Percentiles rank a stretch among this genome's conserved stretches.
These are phyloP conservation scores for Sporisorium scitamineum DNA, from an alignment of 1,284 basidiomycete species.

Conservation along the genomic window DNA sequence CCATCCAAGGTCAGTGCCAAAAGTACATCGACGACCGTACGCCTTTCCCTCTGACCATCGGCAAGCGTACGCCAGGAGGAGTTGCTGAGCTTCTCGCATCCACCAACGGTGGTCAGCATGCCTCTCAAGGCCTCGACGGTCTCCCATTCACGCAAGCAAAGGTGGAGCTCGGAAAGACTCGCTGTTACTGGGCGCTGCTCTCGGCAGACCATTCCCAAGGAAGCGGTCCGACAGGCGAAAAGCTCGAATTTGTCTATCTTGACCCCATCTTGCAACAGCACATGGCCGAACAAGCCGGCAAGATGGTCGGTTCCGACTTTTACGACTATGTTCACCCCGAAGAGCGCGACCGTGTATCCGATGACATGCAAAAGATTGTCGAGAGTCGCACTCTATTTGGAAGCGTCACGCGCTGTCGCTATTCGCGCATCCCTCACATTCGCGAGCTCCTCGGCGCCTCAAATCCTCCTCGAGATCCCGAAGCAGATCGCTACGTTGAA, in stretches of 20 bases:
- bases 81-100: not conserved
- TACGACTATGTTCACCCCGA: slow-evolving; percentile 90
- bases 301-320: slow-evolving; percentile 80
- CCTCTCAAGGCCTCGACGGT: not conserved
- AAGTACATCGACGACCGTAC: slow-evolving; percentile 31
- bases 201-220: slow-evolving; percentile 36
- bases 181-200: slow-evolving; percentile 57
- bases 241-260: slow-evolving; percentile 85
- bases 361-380: slow-evolving; percentile 82
- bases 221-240: slow-evolving; percentile 57
- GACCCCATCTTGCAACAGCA: slow-evolving; percentile 86
- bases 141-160: slow-evolving; percentile 20
- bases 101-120: not conserved
- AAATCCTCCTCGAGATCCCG: slow-evolving; percentile 70
- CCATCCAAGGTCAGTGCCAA: slow-evolving; percentile 23
- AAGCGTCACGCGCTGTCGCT: slow-evolving; percentile 83
- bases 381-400: slow-evolving; percentile 85
- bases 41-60: slow-evolving; percentile 38
- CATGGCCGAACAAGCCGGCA: slow-evolving; percentile 78
- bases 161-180: slow-evolving; percentile 44
- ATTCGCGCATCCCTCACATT: slow-evolving; percentile 71
- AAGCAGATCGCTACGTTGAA: slow-evolving; percentile 78
- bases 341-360: slow-evolving; percentile 73
- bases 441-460: slow-evolving; percentile 71
- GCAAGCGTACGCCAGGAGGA: slow-evolving; percentile 30